Base-by-base conservation (phyloP, 805 yeast genomes). In the Aciculoconidium aculeatum region DNA sequence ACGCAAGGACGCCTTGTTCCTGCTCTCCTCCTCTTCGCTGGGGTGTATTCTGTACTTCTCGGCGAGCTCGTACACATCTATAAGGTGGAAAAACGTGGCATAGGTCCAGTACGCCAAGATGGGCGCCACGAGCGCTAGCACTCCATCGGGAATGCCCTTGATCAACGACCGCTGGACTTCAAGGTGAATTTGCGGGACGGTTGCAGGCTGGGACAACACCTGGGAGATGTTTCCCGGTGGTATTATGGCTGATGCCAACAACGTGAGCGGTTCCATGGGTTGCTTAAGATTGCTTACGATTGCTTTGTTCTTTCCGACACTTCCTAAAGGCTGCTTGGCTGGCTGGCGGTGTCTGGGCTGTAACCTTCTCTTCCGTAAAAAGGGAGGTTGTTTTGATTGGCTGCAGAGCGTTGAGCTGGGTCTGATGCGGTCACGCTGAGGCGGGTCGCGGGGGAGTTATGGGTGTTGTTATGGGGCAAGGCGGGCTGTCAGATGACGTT, bases 11-110 rank as follows among this genome's bases (percentile, higher is more conserved):
- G 85, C 96, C 49, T 75, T 83, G 55, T 92, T 92, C 41, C 92
- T 72, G 28, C 71, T 51, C 17, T 65, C 45, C 33, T 86, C 85
- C 52, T 90, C 97, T 44, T 81, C 94, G 21, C 88, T 77, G 12
- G 97, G 88, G 54, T 92, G 98, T 30, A 92, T 86, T 42, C 97
- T 70, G 59, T 84, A 86, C 50, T 70, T 64, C 47, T 84, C 95
- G 24, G 88, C 85, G 40, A 86, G 61, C 49, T 84, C 73, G 42
- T 69, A 74, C 23, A 69, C 70, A 53, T 92, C 97, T 29, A 88
- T 59, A 6, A 80, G 36, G 49, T 80, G 86, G 69, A 83, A 92
- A 38, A 83, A 55, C 15, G 72, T 47, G 3, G 95, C 81, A 44
- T 77, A 75, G 1, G 59, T 34, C 97, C 97, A 92, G 55, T 92